Conservation (phyloP, 2,329 filamentous ascomycete genomes). For the Cladosporium sp. region DNA sequence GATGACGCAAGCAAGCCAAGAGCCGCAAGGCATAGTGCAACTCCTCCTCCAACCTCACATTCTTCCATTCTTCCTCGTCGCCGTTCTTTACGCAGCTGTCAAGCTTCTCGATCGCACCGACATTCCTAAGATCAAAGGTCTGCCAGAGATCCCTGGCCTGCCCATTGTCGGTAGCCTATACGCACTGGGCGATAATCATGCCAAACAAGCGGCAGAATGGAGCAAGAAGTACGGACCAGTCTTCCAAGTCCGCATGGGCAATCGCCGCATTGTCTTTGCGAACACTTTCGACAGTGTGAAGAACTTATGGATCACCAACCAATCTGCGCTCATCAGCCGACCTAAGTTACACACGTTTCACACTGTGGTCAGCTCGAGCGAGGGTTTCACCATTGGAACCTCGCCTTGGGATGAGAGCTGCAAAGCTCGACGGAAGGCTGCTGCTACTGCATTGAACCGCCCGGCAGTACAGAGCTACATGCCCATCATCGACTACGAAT, state of each 20-base stretch:
- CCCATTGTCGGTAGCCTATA: conserved; percentile 50
- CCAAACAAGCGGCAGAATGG: conserved; percentile 48
- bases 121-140: conserved; percentile 49
- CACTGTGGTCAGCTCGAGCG: conserved; percentile 71
- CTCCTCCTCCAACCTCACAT: conserved; percentile 41
- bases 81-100: conserved; percentile 43
- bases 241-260: conserved; percentile 61
- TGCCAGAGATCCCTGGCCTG: conserved; percentile 50
- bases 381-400: conserved; percentile 80
- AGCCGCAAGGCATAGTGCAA: conserved; percentile 31
- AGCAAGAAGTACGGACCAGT: conserved; percentile 52
- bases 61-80: conserved; percentile 43
- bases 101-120: conserved; percentile 48
- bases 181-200: conserved; percentile 49
- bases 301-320: conserved; percentile 75
- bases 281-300: conserved; percentile 75
- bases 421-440: conserved; percentile 74
- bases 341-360: conserved; percentile 81
- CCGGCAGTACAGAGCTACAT: conserved; percentile 77
- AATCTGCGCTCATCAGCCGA: conserved; percentile 74
- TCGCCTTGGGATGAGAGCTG: conserved; percentile 83
- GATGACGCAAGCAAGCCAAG: conserved; percentile 30
- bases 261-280: conserved; percentile 72
- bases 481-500: conserved; percentile 79
- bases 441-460: conserved; percentile 74